Percentiles rank a stretch among this genome's conserved stretches.
Conservation (phyloP, 2,329 filamentous ascomycete genomes). For the Lizonia empirigonia region DNA sequence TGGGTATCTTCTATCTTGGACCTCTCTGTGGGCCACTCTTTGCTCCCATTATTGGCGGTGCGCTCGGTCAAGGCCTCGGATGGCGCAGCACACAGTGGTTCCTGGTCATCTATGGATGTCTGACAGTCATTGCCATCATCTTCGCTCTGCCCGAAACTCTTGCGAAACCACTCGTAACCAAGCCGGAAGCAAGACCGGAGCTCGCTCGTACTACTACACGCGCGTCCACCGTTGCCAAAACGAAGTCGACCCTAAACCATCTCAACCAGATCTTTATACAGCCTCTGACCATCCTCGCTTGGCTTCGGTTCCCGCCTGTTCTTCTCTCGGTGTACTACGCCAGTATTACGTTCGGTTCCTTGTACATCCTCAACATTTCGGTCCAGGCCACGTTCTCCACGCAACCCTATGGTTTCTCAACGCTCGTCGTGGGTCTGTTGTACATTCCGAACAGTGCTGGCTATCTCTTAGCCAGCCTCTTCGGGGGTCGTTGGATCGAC, state of each 20-base stretch:
- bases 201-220: conserved; percentile 40
- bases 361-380: conserved; percentile 50
- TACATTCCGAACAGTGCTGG: conserved; percentile 48
- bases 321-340: conserved; percentile 49
- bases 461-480: conserved; percentile 43
- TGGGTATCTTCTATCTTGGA: conserved; percentile 49
- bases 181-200: conserved; percentile 11
- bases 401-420: conserved; percentile 44
- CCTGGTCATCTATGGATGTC: conserved; percentile 45
- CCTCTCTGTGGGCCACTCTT: conserved; percentile 48
- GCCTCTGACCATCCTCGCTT: conserved; percentile 47
- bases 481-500: conserved; percentile 50
- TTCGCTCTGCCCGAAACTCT: conserved; percentile 47
- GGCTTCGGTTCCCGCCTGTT: conserved; percentile 48
- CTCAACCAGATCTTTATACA: conserved; percentile 48
- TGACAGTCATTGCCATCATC: conserved; percentile 40
- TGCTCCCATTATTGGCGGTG: conserved; percentile 49
- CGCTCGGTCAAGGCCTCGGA: conserved; percentile 37
- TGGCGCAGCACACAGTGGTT: conserved; percentile 51
- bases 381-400: conserved; percentile 45
- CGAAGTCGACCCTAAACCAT: conserved; percentile 34
- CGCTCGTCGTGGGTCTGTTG: conserved; percentile 45
- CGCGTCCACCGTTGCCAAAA: conserved; percentile 42
- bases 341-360: conserved; percentile 46
- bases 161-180: conserved; percentile 15